Base-by-base conservation (phyloP, 768 basidiomycete genomes). In the Crassisporium funariophilum region DNA sequence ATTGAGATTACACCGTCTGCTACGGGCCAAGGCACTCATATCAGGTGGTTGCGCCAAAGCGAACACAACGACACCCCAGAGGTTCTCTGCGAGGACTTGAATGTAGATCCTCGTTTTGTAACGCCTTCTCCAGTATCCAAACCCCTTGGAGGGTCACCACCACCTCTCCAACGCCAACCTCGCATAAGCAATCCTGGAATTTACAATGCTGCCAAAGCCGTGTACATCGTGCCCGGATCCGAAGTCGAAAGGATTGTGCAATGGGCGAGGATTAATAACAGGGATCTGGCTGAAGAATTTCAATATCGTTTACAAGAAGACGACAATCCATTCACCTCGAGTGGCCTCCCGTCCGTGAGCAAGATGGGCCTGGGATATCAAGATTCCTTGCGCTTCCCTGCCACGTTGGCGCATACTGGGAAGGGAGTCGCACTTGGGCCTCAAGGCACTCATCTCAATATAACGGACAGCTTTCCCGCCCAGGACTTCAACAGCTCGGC, bases 51-150 rank as follows among this genome's bases (percentile, higher is more conserved):
- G 9, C 42, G 49, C 17, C 36, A 35, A 8, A 25, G 42, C 7
- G 33, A 34, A 25, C 10, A 36, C 11, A 35, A 37, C 1, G 21
- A n/a, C 13, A 21, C 40, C n/a, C 29, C 39, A 16, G 36, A 38
- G 12, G 23, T 33, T 19, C 21, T 27, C 8, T 24, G 35, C 29
- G 3, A 35, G 4, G 41, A 44, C 29, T 13, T 33, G 13, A 36
- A 40, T 10, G 22, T 31, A 8, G 39, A 52, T 27, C 39, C 39
- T 27, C 46, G 46, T 41, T 47, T 47, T 33, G 39, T 23, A 21
- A 47, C 46, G 12, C 46, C 46, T 16, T 15, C 46, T 2, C 46
- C 46, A 34, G 11, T 27, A 27, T 17, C 31, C 17, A 20, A 4
- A 35, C 38, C 25, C 31, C 23, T 29, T 16, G 10, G 29, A 31